phyloP scores from a whole-genome alignment of 2,329 filamentous ascomycete genomes.

The Botrytis byssoidea region DNA sequence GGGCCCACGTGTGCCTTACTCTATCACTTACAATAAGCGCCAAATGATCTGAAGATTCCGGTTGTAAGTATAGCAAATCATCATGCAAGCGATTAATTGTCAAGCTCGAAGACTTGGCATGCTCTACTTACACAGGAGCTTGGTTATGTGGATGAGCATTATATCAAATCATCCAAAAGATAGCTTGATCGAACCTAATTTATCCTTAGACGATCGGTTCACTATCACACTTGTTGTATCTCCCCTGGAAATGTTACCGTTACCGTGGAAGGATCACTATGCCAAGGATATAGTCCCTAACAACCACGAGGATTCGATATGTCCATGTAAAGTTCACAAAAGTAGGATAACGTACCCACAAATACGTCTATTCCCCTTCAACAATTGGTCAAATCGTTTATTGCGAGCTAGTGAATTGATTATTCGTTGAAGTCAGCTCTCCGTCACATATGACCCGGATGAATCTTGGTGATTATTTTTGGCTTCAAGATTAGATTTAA shows the following conservation, averaged over 20 bases:
- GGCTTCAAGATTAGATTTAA: background rate
- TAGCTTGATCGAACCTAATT: background rate
- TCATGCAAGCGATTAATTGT: background rate
- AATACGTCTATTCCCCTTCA: background rate
- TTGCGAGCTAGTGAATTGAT: background rate
- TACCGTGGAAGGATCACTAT: background rate
- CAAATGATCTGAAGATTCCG: background rate
- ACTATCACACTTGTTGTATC: background rate
- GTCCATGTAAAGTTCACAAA: background rate
- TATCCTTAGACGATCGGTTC: too few species aligned
- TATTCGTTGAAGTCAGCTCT: background rate
- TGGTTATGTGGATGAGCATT: background rate
- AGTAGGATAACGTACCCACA: background rate
- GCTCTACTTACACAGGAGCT: background rate
- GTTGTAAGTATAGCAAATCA: background rate
- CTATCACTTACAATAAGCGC: background rate
- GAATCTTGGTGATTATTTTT: background rate
- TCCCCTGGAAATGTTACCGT: background rate
- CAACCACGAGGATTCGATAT: background rate
- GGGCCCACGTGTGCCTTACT: background rate
- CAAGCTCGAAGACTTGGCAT: background rate
- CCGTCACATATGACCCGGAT: background rate
- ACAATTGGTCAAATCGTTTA: background rate
- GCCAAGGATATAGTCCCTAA: background rate
- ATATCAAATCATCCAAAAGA: background rate